These are phyloP conservation scores for Chenopodium album DNA, from an alignment of 148 eudicot genomes.

Conservation along the genomic window DNA sequence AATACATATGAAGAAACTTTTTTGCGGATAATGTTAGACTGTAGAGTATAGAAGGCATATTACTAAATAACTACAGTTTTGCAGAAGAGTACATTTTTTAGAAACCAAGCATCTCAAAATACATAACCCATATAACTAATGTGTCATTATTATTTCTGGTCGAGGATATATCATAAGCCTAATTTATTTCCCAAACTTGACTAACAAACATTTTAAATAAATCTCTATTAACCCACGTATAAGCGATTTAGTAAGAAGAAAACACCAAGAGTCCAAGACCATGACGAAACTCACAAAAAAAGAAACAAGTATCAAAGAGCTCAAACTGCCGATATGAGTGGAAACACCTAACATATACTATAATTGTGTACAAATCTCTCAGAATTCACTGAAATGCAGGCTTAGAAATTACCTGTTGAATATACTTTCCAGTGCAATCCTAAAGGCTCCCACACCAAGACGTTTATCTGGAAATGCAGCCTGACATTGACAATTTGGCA, in stretches of 20 bases:
- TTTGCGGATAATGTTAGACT: too few relatives aligned
- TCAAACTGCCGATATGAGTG: not conserved
- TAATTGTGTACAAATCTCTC: not conserved
- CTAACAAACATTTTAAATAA: not conserved
- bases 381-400: not conserved
- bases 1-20: not conserved
- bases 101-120: not conserved
- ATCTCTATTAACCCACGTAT: not conserved
- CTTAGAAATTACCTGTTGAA: conserved; percentile 41
- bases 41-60: not conserved
- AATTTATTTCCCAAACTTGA: not conserved
- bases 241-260: not conserved
- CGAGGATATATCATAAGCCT: not conserved
- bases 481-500: conserved; percentile 24
- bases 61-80: not conserved
- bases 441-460: conserved; percentile 57
- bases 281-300: not conserved
- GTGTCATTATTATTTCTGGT: not conserved
- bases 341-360: not conserved
- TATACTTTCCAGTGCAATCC: conserved; percentile 52
- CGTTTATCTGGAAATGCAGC: conserved; percentile 63
- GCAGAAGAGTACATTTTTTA: not conserved
- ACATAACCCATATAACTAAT: not conserved
- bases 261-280: not conserved
- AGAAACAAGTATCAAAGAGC: not conserved